Evolutionary conservation across 768 basidiomycete species (phyloP), one percentile per base, ranked within the genome.

Genomic region (Brasilioporus rufonigricans): DNA sequence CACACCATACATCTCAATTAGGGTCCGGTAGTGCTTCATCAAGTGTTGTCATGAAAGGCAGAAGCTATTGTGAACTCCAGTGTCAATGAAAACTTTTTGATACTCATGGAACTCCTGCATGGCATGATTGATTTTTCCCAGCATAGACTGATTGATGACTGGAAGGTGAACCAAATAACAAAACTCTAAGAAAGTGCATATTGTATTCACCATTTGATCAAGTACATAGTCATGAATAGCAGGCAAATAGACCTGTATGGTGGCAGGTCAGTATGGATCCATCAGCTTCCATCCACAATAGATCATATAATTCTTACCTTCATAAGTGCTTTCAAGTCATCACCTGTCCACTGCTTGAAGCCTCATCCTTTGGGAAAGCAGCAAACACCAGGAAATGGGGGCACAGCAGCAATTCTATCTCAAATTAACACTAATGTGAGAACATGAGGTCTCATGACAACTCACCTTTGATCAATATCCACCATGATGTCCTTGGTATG

Each of bases 41-140:
- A 71, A 60, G 21, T 76, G 74, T 40, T 76, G 73, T 0, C 62
- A 56, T 0, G 72, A 73, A 1, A 74, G 60, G 1, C 61, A 67
- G 23, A 71, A 64, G 13, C 33, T 31, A 21, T 13, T 2, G 4
- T 7, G 31, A 1, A 32, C 31, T 4, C 31, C 45, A 21, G 19
- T 23, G 3, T n/a, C n/a, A n/a, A n/a, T n/a, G n/a, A n/a, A n/a
- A n/a, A n/a, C n/a, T n/a, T n/a, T n/a, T n/a, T n/a, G n/a, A n/a
- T n/a, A n/a, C n/a, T n/a, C n/a, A n/a, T n/a, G n/a, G n/a, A n/a
- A n/a, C n/a, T n/a, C n/a, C n/a, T n/a, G n/a, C n/a, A n/a, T n/a
- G n/a, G n/a, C n/a, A n/a, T n/a, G n/a, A n/a, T n/a, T 31, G 14
- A 46, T 46, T 6, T 8, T n/a, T 4, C 13, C 2, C 4, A 46